These are phyloP conservation scores for Globisporangium sylvaticum DNA, from an alignment of 352 stramenopile genomes.

Conservation along the genomic window DNA sequence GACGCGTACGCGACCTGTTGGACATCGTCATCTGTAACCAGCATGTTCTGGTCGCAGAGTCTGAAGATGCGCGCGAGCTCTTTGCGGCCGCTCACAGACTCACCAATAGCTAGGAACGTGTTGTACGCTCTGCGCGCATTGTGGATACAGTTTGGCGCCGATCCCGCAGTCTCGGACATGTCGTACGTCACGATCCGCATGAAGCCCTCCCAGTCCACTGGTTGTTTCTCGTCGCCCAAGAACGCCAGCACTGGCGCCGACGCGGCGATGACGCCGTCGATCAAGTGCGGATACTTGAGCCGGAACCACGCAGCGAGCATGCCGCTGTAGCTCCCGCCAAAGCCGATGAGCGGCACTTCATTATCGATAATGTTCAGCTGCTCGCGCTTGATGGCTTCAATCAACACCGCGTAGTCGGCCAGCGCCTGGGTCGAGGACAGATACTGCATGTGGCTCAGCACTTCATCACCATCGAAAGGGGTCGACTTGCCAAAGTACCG, in stretches of 20 bases:
- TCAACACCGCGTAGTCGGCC: slow-evolving; percentile 63
- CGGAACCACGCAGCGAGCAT: slow-evolving; percentile 73
- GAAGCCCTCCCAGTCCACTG: slow-evolving; percentile 39
- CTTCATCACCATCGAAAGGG: slow-evolving; percentile 38
- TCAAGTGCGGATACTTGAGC: slow-evolving; percentile 69
- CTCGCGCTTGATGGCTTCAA: slow-evolving; percentile 40
- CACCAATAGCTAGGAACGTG: slow-evolving; percentile 69
- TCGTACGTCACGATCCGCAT: slow-evolving; percentile 39
- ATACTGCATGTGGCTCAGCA: slow-evolving; percentile 59
- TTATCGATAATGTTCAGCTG: slow-evolving; percentile 19
- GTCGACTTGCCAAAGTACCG: slow-evolving; percentile 76
- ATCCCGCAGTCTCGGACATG: slow-evolving; percentile 31
- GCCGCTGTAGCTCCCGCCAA: slow-evolving; percentile 74
- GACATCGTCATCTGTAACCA: slow-evolving; percentile 25
- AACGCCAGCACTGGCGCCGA: slow-evolving; percentile 68
- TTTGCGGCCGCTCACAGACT: slow-evolving; percentile 15
- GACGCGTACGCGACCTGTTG: slow-evolving; percentile 8
- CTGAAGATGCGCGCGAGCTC: slow-evolving; percentile 27
- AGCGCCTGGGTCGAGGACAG: slow-evolving; percentile 82
- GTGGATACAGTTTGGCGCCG: slow-evolving; percentile 30
- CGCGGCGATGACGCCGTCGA: slow-evolving; percentile 58
- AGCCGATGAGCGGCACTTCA: slow-evolving; percentile 58
- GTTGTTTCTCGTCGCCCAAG: slow-evolving; percentile 33
- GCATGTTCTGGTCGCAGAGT: slow-evolving; percentile 25
- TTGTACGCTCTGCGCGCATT: slow-evolving; percentile 81